Conservation (phyloP, 371 early-diverging fungal genomes). For the Rhizopus delemar region DNA sequence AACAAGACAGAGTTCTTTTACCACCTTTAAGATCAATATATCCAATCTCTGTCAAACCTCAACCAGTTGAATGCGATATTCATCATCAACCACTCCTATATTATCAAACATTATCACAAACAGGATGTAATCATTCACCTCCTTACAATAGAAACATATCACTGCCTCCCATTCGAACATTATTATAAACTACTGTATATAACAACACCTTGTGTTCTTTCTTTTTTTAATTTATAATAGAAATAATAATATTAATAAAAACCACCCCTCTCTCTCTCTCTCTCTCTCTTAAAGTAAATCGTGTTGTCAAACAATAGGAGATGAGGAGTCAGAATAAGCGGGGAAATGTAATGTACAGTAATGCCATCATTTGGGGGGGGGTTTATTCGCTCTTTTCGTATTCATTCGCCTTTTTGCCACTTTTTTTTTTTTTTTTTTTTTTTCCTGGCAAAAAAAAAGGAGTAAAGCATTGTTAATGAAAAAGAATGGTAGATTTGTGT, state of each 20-base stretch:
- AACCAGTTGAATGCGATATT: conserved; percentile 13
- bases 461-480: too few relatives aligned
- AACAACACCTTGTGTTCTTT: neutral
- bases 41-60: conserved; percentile 8
- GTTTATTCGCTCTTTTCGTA: too few relatives aligned
- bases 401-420: too few relatives aligned
- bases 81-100: conserved; percentile 1
- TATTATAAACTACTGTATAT: conserved; percentile 8
- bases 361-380: too few relatives aligned
- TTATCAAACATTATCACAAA: neutral
- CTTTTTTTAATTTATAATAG: neutral
- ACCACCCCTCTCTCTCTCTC: too few relatives aligned
- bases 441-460: too few relatives aligned
- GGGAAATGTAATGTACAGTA: too few relatives aligned
- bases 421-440: too few relatives aligned
- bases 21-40: conserved; percentile 10
- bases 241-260: neutral
- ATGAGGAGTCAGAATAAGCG: too few relatives aligned
- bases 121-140: neutral
- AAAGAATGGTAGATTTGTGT: too few relatives aligned
- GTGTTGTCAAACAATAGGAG: too few relatives aligned
- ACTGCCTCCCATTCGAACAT: conserved; percentile 18
- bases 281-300: too few relatives aligned
- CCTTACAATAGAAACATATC: neutral
- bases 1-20: neutral